phyloP scores from a whole-genome alignment of 2,329 filamentous ascomycete species.

The Beauveria varroae region DNA sequence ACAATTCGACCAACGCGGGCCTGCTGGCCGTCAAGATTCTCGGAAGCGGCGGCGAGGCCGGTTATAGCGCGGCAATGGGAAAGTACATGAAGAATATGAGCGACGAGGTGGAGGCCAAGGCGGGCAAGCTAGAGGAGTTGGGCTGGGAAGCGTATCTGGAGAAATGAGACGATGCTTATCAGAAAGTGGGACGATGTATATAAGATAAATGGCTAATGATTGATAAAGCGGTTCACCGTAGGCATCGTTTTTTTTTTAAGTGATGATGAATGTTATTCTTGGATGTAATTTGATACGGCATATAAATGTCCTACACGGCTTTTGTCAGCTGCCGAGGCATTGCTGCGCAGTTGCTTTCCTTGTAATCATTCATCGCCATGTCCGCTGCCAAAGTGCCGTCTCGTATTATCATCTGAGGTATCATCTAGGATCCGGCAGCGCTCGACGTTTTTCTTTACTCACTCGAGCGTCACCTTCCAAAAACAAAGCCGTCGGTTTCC shows the following conservation, averaged over 20 bases:
- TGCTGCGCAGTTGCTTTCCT: neutral
- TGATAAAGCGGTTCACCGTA: neutral
- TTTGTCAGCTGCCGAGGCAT: neutral
- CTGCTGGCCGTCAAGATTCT: constrained; percentile 64
- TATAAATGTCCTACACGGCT: too few relatives aligned
- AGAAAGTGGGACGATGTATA: neutral
- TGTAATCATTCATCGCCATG: neutral
- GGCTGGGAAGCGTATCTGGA: constrained; percentile 50
- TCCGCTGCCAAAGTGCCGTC: too few relatives aligned
- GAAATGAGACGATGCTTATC: constrained; percentile 12
- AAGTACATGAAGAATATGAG: constrained; percentile 56
- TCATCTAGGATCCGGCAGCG: neutral
- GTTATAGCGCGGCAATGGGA: constrained; percentile 50
- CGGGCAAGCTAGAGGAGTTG: constrained; percentile 44
- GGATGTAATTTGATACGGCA: neutral
- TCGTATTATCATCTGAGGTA: neutral
- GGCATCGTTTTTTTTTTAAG: neutral
- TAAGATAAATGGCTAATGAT: neutral
- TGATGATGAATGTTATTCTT: neutral
- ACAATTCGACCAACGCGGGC: constrained; percentile 72
- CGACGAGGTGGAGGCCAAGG: constrained; percentile 57
- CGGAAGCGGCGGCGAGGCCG: constrained; percentile 43
- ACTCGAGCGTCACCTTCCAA: neutral
- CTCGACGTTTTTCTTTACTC: neutral
- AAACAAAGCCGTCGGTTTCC: too few relatives aligned